A percentile compares a stretch with the other conserved stretches of the same genome.
Evolutionary conservation across 2,329 filamentous ascomycete species (phyloP).

Genomic region (Tolypocladium inflatum): DNA sequence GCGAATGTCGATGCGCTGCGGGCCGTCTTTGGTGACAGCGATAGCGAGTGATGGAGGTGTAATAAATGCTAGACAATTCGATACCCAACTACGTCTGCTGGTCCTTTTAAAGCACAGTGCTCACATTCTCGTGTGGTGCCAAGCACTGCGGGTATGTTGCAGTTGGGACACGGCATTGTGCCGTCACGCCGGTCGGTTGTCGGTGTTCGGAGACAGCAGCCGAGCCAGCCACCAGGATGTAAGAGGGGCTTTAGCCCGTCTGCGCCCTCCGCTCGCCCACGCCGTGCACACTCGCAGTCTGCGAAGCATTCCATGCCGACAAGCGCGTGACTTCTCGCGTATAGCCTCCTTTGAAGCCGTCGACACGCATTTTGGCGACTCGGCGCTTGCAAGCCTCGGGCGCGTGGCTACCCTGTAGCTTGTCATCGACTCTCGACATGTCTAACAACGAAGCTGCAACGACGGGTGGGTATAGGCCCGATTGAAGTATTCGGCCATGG

Average conservation of each 20-base stretch:
- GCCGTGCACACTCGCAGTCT: neutral
- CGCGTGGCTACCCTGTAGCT: neutral
- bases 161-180: too few species aligned
- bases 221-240: neutral
- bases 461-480: neutral
- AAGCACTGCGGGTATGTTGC: neutral
- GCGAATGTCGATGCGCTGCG: slow-evolving; percentile 77
- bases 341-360: neutral
- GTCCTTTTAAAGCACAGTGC: neutral
- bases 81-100: neutral
- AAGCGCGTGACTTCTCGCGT: neutral
- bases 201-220: neutral
- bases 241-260: neutral
- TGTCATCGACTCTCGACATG: neutral
- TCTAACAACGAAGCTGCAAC: neutral
- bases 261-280: neutral
- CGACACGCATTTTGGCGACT: neutral
- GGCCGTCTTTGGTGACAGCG: slow-evolving; percentile 87
- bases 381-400: neutral
- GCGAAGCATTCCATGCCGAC: neutral
- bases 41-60: slow-evolving; percentile 44
- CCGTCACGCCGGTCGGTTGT: neutral
- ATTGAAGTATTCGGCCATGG: neutral
- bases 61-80: neutral
- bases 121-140: neutral